phyloP scores from a whole-genome alignment of 2,329 filamentous ascomycete species.

The Chaetomium strumarium region DNA sequence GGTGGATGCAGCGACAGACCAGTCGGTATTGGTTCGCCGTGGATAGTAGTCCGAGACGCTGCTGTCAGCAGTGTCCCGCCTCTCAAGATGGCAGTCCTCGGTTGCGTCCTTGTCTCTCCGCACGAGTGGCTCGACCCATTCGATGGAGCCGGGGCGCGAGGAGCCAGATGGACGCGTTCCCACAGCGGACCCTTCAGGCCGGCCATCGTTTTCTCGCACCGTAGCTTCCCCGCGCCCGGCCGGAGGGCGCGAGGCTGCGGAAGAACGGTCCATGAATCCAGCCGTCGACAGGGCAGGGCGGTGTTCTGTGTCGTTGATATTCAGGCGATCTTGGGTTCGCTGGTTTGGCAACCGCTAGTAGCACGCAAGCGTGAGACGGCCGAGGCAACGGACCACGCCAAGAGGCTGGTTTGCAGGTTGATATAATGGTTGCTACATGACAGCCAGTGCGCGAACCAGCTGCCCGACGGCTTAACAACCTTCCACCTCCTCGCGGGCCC shows the following conservation, averaged over 20 bases:
- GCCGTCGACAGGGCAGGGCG: background rate
- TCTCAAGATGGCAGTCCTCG: slow-evolving; percentile 7
- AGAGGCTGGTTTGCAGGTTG: background rate
- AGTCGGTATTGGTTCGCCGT: slow-evolving; percentile 13
- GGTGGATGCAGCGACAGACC: slow-evolving; percentile 11
- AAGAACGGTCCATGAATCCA: background rate
- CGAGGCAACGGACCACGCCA: background rate
- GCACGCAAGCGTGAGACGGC: no score
- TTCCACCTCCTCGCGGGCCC: no score
- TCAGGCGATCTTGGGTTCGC: background rate
- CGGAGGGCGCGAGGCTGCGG: background rate
- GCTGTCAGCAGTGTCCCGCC: slow-evolving; percentile 17
- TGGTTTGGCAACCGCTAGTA: background rate
- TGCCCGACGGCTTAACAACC: background rate
- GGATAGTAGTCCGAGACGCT: slow-evolving; percentile 2
- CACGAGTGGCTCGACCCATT: background rate
- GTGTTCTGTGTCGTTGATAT: background rate
- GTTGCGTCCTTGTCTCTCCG: slow-evolving; percentile 14
- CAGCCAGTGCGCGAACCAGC: slow-evolving; percentile 1
- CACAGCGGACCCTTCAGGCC: background rate
- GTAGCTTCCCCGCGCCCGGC: background rate
- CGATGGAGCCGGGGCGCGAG: background rate
- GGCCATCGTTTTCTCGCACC: background rate
- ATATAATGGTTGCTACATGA: background rate
- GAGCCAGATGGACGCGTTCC: slow-evolving; percentile 10